Evolutionary conservation across 352 stramenopile species (phyloP).

Genomic region (Globisporangium recalcitrans): DNA sequence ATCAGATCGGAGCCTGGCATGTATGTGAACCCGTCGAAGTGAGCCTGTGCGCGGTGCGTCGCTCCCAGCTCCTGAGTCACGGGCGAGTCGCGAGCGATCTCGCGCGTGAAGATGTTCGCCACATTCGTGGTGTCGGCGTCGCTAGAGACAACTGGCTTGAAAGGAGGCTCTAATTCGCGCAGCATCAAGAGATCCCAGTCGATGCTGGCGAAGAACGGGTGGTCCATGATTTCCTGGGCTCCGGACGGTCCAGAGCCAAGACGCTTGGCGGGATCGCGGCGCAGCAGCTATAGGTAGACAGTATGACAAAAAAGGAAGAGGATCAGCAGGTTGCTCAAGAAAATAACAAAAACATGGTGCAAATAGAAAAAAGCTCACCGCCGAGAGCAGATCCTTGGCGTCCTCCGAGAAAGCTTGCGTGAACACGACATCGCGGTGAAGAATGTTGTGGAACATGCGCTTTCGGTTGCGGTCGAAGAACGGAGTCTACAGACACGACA

Average conservation of each 20-base stretch:
- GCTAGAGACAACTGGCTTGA: slow-evolving; percentile 82
- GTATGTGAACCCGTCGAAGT: slow-evolving; percentile 94
- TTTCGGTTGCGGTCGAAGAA: slow-evolving; percentile 95
- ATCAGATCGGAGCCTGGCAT: slow-evolving; percentile 66
- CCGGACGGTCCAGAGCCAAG: slow-evolving; percentile 74
- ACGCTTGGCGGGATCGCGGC: slow-evolving; percentile 78
- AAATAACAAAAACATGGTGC: neutral
- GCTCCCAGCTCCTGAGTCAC: slow-evolving; percentile 81
- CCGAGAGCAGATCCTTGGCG: slow-evolving; percentile 77
- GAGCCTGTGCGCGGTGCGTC: slow-evolving; percentile 74
- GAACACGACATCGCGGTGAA: slow-evolving; percentile 84
- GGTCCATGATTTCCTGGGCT: slow-evolving; percentile 88
- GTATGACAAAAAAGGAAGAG: neutral
- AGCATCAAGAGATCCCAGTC: slow-evolving; percentile 80
- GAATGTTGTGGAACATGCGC: slow-evolving; percentile 93
- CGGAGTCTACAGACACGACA: slow-evolving; percentile 43
- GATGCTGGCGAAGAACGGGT: slow-evolving; percentile 85
- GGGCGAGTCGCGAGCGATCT: slow-evolving; percentile 84
- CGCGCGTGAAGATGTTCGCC: slow-evolving; percentile 83
- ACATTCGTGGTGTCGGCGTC: slow-evolving; percentile 84
- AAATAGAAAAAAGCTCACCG: slow-evolving; percentile 24
- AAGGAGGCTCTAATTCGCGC: slow-evolving; percentile 80
- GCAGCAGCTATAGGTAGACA: slow-evolving; percentile 50
- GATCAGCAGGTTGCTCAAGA: neutral
- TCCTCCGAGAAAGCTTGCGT: slow-evolving; percentile 85